Evolutionary conservation across 371 early-diverging fungal species (phyloP), one percentile per base, ranked within the genome.

Genomic region (Mortierella sp.): DNA sequence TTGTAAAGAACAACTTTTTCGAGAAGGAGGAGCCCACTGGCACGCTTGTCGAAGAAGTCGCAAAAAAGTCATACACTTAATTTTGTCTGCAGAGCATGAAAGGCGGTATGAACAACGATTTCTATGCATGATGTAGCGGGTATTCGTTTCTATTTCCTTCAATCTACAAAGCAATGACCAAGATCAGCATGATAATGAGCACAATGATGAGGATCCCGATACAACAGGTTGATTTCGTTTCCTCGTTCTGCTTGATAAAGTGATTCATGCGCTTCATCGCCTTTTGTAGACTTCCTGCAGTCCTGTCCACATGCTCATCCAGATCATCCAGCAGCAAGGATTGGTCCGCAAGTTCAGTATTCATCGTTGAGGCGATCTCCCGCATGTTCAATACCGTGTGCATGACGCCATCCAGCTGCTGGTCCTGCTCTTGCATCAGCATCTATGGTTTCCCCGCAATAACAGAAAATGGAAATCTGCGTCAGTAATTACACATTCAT

Each of bases 1-100:
- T 96, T n/a, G 59, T 96, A 19, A 89, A 90, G 66, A 97, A 94
- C 80, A 85, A 86, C 54, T 79, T 88, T 55, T 80, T 81, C 19
- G 69, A 87, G 9, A 73, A 86, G 5, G 46, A 46, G 34, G 63
- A 72, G 23, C 63, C 67, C 15, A 34, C 54, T 28, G 63, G 58
- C 0, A 12, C 53, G 11, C 32, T 70, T 15, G 70, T 70, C n/a
- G 52, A 70, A 37, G 70, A 62, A 19, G 42, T 63, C 9, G 50
- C 47, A 54, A 47, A 47, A n/a, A n/a, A n/a, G n/a, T n/a, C n/a
- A n/a, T n/a, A n/a, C n/a, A n/a, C n/a, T n/a, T n/a, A n/a, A n/a
- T n/a, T n/a, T n/a, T n/a, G n/a, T n/a, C n/a, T n/a, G n/a, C n/a
- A n/a, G n/a, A n/a, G n/a, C n/a, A n/a, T n/a, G n/a, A n/a, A n/a